These are phyloP conservation scores for Phylloporus sp. DNA, from an alignment of 768 basidiomycete genomes.

Conservation along the genomic window DNA sequence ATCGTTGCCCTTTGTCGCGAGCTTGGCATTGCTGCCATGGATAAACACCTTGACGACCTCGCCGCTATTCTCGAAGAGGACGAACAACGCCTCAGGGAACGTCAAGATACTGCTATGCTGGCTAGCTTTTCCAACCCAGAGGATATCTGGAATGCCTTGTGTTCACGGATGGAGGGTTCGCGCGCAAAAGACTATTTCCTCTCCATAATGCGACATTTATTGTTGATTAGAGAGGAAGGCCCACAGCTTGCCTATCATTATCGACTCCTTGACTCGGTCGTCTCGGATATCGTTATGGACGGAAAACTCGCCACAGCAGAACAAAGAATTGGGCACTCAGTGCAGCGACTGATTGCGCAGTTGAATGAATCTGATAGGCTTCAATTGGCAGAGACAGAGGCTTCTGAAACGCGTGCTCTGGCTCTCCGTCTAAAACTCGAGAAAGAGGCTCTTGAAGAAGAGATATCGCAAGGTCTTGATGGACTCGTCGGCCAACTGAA, in stretches of 20 bases:
- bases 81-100: slow-evolving; percentile 64
- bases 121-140: slow-evolving; percentile 73
- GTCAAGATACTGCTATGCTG: slow-evolving; percentile 71
- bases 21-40: slow-evolving; percentile 60
- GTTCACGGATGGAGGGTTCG: slow-evolving; percentile 69
- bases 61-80: slow-evolving; percentile 66
- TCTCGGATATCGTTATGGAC: slow-evolving; percentile 89
- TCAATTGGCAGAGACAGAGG: slow-evolving; percentile 74
- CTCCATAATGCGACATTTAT: slow-evolving; percentile 90
- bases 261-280: slow-evolving; percentile 83
- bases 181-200: slow-evolving; percentile 81
- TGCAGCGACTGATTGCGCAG: slow-evolving; percentile 80
- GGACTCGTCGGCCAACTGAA: slow-evolving; percentile 84
- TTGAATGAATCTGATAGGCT: slow-evolving; percentile 87
- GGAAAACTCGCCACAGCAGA: slow-evolving; percentile 84
- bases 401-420: slow-evolving; percentile 58
- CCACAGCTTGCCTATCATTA: slow-evolving; percentile 82
- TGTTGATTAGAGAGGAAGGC: slow-evolving; percentile 87
- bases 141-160: slow-evolving; percentile 83
- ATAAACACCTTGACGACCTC: slow-evolving; percentile 60
- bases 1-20: slow-evolving; percentile 66
- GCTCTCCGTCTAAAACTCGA: slow-evolving; percentile 67
- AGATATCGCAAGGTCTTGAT: slow-evolving; percentile 73
- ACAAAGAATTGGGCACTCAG: slow-evolving; percentile 81
- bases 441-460: slow-evolving; percentile 78